These are phyloP conservation scores for Phytophthora hibernalis DNA, from an alignment of 352 stramenopile species.

Conservation along the genomic window DNA sequence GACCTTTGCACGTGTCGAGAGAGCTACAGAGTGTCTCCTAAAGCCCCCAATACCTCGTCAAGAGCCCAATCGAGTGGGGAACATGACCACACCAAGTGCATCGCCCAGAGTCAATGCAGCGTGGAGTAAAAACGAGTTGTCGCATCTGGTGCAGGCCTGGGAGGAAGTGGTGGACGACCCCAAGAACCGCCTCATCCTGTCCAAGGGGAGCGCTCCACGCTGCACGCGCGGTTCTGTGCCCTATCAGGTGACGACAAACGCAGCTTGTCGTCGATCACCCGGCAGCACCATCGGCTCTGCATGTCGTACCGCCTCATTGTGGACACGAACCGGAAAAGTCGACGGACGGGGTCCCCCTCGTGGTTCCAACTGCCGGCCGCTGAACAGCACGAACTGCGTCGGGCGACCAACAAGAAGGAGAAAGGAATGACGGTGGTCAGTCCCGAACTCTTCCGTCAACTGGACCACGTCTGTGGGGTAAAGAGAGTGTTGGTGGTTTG, in stretches of 20 bases:
- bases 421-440: conserved; percentile 39
- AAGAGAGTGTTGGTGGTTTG: too few species aligned
- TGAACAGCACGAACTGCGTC: conserved; percentile 40
- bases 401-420: conserved; percentile 34
- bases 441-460: conserved; percentile 31
- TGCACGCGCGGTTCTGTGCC: conserved; percentile 44
- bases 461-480: conserved; percentile 37
- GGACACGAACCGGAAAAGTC: conserved; percentile 33
- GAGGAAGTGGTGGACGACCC: conserved; percentile 40
- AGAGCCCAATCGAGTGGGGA: not conserved
- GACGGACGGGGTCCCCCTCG: conserved; percentile 11
- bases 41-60: not conserved
- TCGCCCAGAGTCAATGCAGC: conserved; percentile 25
- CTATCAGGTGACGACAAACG: conserved; percentile 15
- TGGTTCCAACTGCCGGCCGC: conserved; percentile 44
- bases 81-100: conserved; percentile 19
- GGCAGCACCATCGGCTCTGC: conserved; percentile 41
- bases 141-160: conserved; percentile 43
- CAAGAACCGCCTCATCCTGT: conserved; percentile 32
- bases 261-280: conserved; percentile 36
- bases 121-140: conserved; percentile 37
- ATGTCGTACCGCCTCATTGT: conserved; percentile 45
- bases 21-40: not conserved
- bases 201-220: conserved; percentile 22
- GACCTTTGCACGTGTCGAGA: not conserved